Evolutionary conservation across 2,329 filamentous ascomycete genomes (phyloP), one percentile per base, ranked within the genome.

Genomic region (Pestalotiopsis sp.): DNA sequence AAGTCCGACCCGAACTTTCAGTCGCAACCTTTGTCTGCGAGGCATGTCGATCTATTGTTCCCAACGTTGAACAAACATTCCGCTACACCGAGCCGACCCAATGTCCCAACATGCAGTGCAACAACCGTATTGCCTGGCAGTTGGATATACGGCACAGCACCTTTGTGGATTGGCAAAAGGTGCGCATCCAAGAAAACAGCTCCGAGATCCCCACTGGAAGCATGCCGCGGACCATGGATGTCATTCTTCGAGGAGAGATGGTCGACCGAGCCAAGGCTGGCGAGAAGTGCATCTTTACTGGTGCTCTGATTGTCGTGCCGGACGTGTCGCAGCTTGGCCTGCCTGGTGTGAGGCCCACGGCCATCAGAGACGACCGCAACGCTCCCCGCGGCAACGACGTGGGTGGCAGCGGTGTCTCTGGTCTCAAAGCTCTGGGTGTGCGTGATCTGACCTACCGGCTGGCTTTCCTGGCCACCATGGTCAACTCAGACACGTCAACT

Each of bases 81-180:
- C 91, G 94, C 77, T 99, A 98, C 81, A 98, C 95, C 0, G 96
- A 99, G 78, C 96, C 96, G 0, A 95, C 94, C 3, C 94, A 98
- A 83, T 99, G 96, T 75, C 95, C 96, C 11, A 98, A 98, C 77
- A 79, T 85, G 31, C 92, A 88, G 6, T 99, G 96, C 79, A 91
- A 91, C 75, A 99, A 99, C 82, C 91, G 96, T 31, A 84, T 91
- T 69, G 94, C 93, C n/a, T 99, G 96, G 96, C 91, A 94, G 73
- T 83, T 99, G n/a, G 95, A 99, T 75, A 98, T 99, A 76, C 89
- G 94, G 58, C 95, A 97, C 80, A 98, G 95, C 80, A 98, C 95
- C 0, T 99, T 99, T 78, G 93, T 99, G 70, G 96, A 99, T 82
- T 99, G 96, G 96, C 96, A 99, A 79, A 98, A 98, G 80, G 94